Evolutionary conservation across 2,329 filamentous ascomycete genomes (phyloP), one percentile per base, ranked within the genome.

Genomic region (Didymellaceae sp.): DNA sequence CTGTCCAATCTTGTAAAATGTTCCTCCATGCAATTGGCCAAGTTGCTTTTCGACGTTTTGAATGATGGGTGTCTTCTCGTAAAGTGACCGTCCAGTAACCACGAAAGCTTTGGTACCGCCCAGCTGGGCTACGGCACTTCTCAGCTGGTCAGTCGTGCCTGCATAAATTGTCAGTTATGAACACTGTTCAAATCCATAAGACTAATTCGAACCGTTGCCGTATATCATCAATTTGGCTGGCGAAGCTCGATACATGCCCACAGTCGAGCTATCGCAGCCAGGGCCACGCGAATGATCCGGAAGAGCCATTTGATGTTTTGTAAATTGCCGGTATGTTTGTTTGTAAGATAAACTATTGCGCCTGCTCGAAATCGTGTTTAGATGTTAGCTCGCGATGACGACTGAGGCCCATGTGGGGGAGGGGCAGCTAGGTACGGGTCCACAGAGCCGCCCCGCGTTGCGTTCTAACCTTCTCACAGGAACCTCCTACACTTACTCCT

Each of bases 1-100:
- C 55, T 83, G 79, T 26, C 76, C 77, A 49, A 84, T 82, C 54
- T 78, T 78, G 63, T 75, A 75, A 60, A 81, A 84, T 1, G 81
- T 83, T 38, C 79, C 78, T 13, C 80, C 81, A 59, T 82, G 79
- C 9, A 74, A 69, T 69, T 55, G 11, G 75, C 77, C 3, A 83
- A 84, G 70, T 4, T 77, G 68, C 30, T 75, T 68, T 66, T 83
- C 80, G 8, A 83, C 76, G 22, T 78, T 70, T 54, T 78, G 77
- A 61, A 84, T 78, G 9, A 84, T 74, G 1, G 75, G 70, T 0
- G 81, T 84, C 62, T 82, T 83, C 47, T 73, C 79, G 21, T 79
- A 78, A 1, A 84, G 74, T 1, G 81, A 83, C 22, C 67, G 72
- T 14, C 80, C 80, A 2, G 81, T 83, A 31, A 84, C 76, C 55